Evolutionary conservation across 495 filamentous ascomycete species (phyloP).

Genomic region (Pseudomonodictys pantanalensis): DNA sequence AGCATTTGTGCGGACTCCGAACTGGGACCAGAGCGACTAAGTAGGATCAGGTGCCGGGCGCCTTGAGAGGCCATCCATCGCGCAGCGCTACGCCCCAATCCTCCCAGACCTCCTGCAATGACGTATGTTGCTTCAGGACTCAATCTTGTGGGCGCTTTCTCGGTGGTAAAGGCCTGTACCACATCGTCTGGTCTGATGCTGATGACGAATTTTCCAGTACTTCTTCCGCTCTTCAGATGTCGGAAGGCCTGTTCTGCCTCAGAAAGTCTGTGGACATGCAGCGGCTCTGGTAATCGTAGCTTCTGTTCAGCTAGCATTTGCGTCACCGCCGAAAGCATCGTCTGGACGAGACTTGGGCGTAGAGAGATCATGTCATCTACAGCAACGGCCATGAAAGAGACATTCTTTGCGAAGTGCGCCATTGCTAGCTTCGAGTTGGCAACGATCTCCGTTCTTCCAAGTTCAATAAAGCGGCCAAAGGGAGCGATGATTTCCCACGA

Average conservation of each 20-base stretch:
- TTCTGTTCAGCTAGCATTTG: not conserved
- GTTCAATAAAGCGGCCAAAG: not conserved
- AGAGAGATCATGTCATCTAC: not conserved
- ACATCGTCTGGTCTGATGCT: not conserved
- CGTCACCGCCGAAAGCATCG: not conserved
- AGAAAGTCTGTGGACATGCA: not conserved
- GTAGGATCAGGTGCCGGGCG: slow-evolving; percentile 16
- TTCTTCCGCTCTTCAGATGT: not conserved
- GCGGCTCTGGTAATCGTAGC: not conserved
- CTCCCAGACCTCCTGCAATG: slow-evolving; percentile 48
- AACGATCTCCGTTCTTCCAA: slow-evolving; percentile 1
- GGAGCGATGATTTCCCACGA: not conserved
- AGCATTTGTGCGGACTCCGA: not conserved
- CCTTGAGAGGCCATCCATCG: slow-evolving; percentile 12
- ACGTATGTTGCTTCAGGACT: not conserved
- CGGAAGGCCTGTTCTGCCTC: not conserved
- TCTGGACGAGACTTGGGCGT: not conserved
- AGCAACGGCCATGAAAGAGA: not conserved
- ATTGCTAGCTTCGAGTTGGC: not conserved
- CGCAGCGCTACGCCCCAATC: slow-evolving; percentile 38
- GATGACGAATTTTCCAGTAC: not conserved
- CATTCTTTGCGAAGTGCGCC: not conserved
- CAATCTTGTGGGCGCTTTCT: not conserved
- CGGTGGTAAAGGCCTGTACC: not conserved
- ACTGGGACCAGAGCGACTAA: slow-evolving; percentile 11